Conservation (phyloP, 2,329 filamentous ascomycete species). For the Scedosporium boydii region DNA sequence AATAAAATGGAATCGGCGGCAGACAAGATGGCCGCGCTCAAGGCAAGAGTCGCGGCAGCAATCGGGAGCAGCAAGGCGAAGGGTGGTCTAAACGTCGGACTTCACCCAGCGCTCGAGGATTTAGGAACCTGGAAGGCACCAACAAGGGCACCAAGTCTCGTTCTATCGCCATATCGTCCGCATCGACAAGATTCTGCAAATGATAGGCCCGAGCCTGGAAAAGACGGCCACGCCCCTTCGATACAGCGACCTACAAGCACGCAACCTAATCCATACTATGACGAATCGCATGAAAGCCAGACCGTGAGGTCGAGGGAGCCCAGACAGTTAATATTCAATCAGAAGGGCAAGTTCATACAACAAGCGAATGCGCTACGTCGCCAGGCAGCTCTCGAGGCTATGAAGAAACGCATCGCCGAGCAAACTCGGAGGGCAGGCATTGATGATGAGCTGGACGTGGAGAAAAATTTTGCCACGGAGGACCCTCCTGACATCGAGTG, state of each 20-base stretch:
- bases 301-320: slow-evolving; percentile 49
- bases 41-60: slow-evolving; percentile 69
- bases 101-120: slow-evolving; percentile 66
- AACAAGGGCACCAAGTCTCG: slow-evolving; percentile 15
- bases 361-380: slow-evolving; percentile 83
- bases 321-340: slow-evolving; percentile 78
- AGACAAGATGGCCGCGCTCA: slow-evolving; percentile 65
- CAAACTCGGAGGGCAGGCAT: slow-evolving; percentile 84
- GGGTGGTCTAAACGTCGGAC: slow-evolving; percentile 64
- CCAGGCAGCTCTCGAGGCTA: slow-evolving; percentile 80
- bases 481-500: slow-evolving; percentile 84
- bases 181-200: slow-evolving; percentile 24
- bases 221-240: background rate
- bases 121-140: slow-evolving; percentile 37
- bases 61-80: slow-evolving; percentile 49
- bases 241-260: slow-evolving; percentile 1
- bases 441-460: slow-evolving; percentile 79
- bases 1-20: slow-evolving; percentile 27
- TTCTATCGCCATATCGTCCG: slow-evolving; percentile 14
- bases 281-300: slow-evolving; percentile 56
- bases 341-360: slow-evolving; percentile 94
- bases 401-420: slow-evolving; percentile 88
- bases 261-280: slow-evolving; percentile 67
- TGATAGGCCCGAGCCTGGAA: background rate
- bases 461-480: slow-evolving; percentile 82